Evolutionary conservation across 768 basidiomycete genomes (phyloP).

Genomic region (Lyophyllum shimeji): DNA sequence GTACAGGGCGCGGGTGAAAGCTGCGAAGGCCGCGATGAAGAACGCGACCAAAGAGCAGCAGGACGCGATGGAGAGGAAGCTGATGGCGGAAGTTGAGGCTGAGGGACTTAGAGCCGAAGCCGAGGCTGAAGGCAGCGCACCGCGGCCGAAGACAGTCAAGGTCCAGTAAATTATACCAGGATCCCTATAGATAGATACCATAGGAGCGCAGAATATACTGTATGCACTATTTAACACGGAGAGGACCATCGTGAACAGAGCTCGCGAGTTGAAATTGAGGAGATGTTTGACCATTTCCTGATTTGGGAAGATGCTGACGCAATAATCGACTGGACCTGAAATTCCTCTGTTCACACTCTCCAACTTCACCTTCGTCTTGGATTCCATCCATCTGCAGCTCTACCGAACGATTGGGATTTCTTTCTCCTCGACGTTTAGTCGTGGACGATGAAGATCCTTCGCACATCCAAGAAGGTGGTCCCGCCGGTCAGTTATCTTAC

Average conservation of each 20-base stretch:
- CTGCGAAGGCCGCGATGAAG: constrained; percentile 57
- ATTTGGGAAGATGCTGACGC: constrained; percentile 26
- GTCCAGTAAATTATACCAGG: constrained; percentile 27
- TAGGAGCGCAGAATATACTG: neutral
- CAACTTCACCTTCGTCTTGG: constrained; percentile 9
- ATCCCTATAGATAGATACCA: constrained; percentile 5
- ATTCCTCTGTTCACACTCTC: constrained; percentile 16
- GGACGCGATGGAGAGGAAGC: constrained; percentile 54
- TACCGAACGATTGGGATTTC: constrained; percentile 13
- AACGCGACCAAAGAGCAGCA: constrained; percentile 53
- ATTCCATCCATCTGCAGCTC: constrained; percentile 9
- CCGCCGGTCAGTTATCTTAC: constrained; percentile 59
- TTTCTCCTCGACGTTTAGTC: constrained; percentile 41
- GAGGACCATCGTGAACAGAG: neutral
- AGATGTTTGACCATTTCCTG: constrained; percentile 1
- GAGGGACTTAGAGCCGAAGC: constrained; percentile 75
- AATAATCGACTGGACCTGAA: constrained; percentile 18
- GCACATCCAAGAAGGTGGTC: constrained; percentile 79
- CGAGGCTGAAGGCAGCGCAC: constrained; percentile 37
- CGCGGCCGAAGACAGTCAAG: constrained; percentile 30
- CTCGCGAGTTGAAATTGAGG: neutral
- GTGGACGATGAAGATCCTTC: constrained; percentile 85
- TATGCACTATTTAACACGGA: neutral
- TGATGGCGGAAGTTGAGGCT: constrained; percentile 69
- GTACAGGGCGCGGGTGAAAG: constrained; percentile 67